A percentile compares a stretch with the other conserved stretches of the same genome.
These are phyloP conservation scores for Purpureocillium lavendulum DNA, from an alignment of 2,329 filamentous ascomycete species.

Conservation along the genomic window DNA sequence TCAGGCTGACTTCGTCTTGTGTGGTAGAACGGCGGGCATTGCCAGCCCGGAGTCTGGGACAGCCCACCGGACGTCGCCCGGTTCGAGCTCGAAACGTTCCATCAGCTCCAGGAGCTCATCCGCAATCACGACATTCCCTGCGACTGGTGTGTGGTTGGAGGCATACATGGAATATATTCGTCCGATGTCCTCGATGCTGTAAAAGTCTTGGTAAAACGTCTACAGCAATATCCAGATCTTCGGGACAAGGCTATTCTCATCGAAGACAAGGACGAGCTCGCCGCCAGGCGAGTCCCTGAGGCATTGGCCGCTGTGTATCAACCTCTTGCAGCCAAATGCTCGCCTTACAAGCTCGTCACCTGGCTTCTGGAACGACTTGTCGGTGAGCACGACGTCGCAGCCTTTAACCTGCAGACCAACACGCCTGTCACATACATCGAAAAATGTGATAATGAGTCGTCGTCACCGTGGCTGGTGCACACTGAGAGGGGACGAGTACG, in stretches of 20 bases:
- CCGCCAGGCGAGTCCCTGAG: conserved; percentile 42
- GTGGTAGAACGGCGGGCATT: conserved; percentile 54
- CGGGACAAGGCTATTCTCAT: conserved; percentile 36
- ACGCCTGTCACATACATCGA: conserved; percentile 53
- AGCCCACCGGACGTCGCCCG: conserved; percentile 49
- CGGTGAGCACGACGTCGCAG: conserved; percentile 15
- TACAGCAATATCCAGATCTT: conserved; percentile 50
- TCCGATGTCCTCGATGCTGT: conserved; percentile 44
- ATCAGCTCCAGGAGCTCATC: conserved; percentile 50
- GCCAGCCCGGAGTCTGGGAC: conserved; percentile 62
- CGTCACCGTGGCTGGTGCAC: conserved; percentile 47
- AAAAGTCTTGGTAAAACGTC: conserved; percentile 35
- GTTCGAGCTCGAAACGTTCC: conserved; percentile 66
- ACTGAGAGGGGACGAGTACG: conserved; percentile 60
- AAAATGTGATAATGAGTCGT: conserved; percentile 7
- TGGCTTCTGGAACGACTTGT: conserved; percentile 58
- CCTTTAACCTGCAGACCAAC: conserved; percentile 66
- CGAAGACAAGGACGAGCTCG: conserved; percentile 31
- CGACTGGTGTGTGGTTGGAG: conserved; percentile 57
- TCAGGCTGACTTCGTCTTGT: too few species aligned
- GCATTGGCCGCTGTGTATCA: conserved; percentile 59
- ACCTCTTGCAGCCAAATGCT: conserved; percentile 57
- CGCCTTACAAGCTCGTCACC: conserved; percentile 79
- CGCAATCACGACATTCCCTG: conserved; percentile 51
- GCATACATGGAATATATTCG: conserved; percentile 56